phyloP scores from a whole-genome alignment of 2,329 filamentous ascomycete genomes.

The Chaetomium olivaceum region DNA sequence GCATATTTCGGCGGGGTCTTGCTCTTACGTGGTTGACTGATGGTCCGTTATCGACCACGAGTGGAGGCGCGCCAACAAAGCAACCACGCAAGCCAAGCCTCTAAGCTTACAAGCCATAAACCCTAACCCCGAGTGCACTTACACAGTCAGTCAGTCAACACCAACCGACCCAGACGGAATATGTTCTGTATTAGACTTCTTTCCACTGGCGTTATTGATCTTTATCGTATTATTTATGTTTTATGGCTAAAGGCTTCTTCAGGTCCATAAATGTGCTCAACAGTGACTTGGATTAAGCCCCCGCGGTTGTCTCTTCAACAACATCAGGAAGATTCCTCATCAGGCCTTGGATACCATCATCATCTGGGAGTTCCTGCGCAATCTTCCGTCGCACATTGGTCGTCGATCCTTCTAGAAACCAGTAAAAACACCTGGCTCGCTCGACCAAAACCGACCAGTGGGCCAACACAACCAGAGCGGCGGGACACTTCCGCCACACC shows the following conservation, averaged over 20 bases:
- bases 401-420: neutral
- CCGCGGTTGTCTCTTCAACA: neutral
- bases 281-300: neutral
- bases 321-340: neutral
- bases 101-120: neutral
- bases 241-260: too few species aligned
- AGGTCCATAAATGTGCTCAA: too few species aligned
- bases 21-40: neutral
- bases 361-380: neutral
- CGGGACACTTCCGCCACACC: neutral
- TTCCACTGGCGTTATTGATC: neutral
- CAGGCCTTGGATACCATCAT: neutral
- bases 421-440: neutral
- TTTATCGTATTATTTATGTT: too few species aligned
- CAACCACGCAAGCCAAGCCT: neutral
- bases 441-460: neutral
- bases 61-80: neutral
- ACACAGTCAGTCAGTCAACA: too few species aligned
- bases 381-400: neutral
- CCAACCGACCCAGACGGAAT: too few species aligned
- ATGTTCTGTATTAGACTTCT: neutral
- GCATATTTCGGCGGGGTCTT: slow-evolving; percentile 37
- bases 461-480: neutral
- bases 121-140: neutral
- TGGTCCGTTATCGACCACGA: neutral